phyloP scores from a whole-genome alignment of 495 filamentous ascomycete genomes.

The Trichoderma orchidacearum region DNA sequence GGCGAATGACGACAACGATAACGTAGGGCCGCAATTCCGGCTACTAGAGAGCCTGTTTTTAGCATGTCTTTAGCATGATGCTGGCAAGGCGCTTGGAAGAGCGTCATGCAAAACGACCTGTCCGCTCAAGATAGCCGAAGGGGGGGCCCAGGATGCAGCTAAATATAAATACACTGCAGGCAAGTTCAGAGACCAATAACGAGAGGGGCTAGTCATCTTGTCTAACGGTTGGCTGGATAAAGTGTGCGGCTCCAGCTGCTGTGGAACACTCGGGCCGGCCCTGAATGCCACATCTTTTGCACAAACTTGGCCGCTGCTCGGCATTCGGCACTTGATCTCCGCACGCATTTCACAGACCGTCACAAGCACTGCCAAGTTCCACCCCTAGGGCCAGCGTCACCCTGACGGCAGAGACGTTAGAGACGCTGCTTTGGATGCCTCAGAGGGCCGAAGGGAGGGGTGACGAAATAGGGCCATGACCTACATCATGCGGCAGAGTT shows the following conservation, averaged over 20 bases:
- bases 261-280: not conserved
- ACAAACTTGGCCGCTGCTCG: not conserved
- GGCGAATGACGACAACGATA: too few species aligned
- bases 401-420: not conserved
- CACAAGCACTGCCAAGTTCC: not conserved
- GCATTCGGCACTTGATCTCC: not conserved
- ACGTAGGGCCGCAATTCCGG: too few species aligned
- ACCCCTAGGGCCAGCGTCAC: not conserved
- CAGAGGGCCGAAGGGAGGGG: not conserved
- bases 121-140: not conserved
- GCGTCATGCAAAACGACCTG: not conserved
- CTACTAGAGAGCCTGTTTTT: too few species aligned
- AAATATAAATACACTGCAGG: not conserved
- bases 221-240: not conserved
- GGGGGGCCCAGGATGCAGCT: not conserved
- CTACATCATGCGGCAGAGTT: not conserved
- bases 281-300: not conserved
- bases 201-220: not conserved
- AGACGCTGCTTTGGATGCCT: too few species aligned
- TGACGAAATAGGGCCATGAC: not conserved
- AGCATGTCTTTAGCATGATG: not conserved
- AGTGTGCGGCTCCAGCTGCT: not conserved
- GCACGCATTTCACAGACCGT: not conserved
- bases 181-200: slow-evolving; percentile 1
- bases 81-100: not conserved